Conservation (phyloP, 2,329 filamentous ascomycete genomes). For the Penicillium sp. region DNA sequence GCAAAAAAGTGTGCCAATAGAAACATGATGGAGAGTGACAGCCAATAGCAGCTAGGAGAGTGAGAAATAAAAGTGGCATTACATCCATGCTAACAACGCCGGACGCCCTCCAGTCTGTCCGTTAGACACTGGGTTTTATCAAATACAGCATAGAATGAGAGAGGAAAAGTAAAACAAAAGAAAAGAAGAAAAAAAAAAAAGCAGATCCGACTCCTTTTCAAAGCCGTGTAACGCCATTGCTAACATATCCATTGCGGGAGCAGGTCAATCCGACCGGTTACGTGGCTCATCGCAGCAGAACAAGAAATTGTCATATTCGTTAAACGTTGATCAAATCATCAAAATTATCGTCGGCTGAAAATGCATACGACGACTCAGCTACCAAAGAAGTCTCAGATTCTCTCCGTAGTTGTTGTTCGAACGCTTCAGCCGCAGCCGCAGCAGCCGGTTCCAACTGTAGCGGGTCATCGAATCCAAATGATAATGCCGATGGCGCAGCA, state of each 20-base stretch:
- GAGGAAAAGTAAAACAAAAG: not conserved
- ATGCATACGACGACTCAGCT: slow-evolving; percentile 30
- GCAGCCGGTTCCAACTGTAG: slow-evolving; percentile 27
- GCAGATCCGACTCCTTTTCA: not conserved
- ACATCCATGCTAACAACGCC: slow-evolving; percentile 9
- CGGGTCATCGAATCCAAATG: slow-evolving; percentile 36
- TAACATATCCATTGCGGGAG: not conserved
- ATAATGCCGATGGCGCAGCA: slow-evolving; percentile 17
- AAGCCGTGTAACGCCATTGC: not conserved
- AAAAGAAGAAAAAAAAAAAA: not conserved
- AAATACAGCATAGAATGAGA: not conserved
- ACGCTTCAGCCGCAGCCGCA: slow-evolving; percentile 14
- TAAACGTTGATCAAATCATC: slow-evolving; percentile 36
- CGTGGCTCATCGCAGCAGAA: not conserved
- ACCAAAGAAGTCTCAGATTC: slow-evolving; percentile 30
- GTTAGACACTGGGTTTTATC: slow-evolving; percentile 10
- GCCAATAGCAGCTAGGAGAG: not conserved
- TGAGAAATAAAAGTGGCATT: not conserved
- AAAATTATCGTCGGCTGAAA: slow-evolving; percentile 33
- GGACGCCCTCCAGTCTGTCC: slow-evolving; percentile 14
- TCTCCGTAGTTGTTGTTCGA: slow-evolving; percentile 32
- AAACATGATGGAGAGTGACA: not conserved
- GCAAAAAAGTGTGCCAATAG: not conserved
- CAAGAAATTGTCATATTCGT: not conserved
- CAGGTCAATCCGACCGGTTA: not conserved